These are phyloP conservation scores for Solanum lignicaule DNA, from an alignment of 257 asterid genomes.

Conservation along the genomic window DNA sequence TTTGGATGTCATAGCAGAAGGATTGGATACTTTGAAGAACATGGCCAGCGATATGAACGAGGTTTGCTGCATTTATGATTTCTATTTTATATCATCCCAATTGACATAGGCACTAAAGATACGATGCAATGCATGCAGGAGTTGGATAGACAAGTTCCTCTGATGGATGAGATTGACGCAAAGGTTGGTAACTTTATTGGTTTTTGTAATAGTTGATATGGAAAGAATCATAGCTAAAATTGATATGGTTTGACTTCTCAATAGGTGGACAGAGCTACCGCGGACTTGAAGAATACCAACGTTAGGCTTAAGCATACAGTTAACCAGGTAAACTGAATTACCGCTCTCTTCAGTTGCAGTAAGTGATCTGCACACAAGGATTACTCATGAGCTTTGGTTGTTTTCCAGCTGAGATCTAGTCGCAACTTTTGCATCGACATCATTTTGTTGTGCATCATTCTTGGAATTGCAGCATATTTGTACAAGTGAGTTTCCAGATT, in stretches of 20 bases:
- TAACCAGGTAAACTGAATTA: slow-evolving; percentile 51
- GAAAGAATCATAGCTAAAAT: background rate
- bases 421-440: slow-evolving; percentile 94
- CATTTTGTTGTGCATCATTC: slow-evolving; percentile 73
- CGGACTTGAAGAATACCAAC: slow-evolving; percentile 91
- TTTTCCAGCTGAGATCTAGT: slow-evolving; percentile 86
- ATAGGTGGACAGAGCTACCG: slow-evolving; percentile 91
- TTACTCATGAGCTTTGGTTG: background rate
- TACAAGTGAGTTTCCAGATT: slow-evolving; percentile 61
- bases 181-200: slow-evolving; percentile 44
- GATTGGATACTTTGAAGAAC: slow-evolving; percentile 84
- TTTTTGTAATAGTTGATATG: background rate
- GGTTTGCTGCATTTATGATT: slow-evolving; percentile 38
- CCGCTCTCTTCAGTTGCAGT: background rate
- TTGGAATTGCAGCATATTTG: slow-evolving; percentile 93
- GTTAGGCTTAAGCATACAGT: slow-evolving; percentile 95
- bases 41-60: slow-evolving; percentile 98
- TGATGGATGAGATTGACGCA: slow-evolving; percentile 95
- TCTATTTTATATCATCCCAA: slow-evolving; percentile 4
- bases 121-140: slow-evolving; percentile 46
- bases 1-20: slow-evolving; percentile 83
- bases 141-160: slow-evolving; percentile 95
- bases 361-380: background rate
- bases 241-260: slow-evolving; percentile 8
- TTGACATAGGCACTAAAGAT: background rate